Base-by-base conservation (phyloP, 2,329 filamentous ascomycete species). In the Colletotrichum sojae region DNA sequence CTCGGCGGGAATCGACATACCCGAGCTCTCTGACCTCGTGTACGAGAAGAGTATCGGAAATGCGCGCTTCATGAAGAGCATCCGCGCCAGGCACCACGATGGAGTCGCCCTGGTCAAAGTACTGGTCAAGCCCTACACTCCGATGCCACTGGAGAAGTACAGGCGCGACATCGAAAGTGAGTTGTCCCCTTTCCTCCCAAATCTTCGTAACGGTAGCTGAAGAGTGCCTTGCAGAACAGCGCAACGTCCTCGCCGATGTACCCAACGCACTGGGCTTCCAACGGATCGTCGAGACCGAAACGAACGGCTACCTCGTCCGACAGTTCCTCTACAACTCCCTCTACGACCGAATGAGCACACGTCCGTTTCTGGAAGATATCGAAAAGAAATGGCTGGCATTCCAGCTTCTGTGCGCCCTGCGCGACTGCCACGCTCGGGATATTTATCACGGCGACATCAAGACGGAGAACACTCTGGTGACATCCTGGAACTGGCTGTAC, bases 361-460 rank as follows among this genome's bases (percentile, higher is more conserved):
- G 97, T 8, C 97, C 96, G 0, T 99, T 99, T 75, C 85, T 98
- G 10, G 97, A 99, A 80, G 94, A 97, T 73, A 96, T 99, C 73
- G 96, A 99, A 81, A 98, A 98, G 86, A 98, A 97, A 83, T 99
- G 96, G 96, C 88, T 99, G 58, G 93, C 95, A 0, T 99, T 97
- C 75, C 96, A 99, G 82, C 88, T 99, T 3, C 87, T 99, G 12
- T 98, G 94, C 79, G 95, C 94, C 3, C 84, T 99, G 67, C 91
- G 95, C 65, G 97, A 99, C 80, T 98, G 94, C 75, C 96, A 99
- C 79, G 87, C 92, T 31, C 88, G 92, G 54, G 93, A 97, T 75
- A 87, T 99, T 59, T 98, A 95, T 78, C 96, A 99, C 78, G 97
- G 96, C 67, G 97, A 99, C 77, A 98, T 99, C 84, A 99, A 99